Evolutionary conservation across 202 grass and related monocot species (phyloP), one percentile per base, ranked within the genome.

Genomic region (Setaria viridis): DNA sequence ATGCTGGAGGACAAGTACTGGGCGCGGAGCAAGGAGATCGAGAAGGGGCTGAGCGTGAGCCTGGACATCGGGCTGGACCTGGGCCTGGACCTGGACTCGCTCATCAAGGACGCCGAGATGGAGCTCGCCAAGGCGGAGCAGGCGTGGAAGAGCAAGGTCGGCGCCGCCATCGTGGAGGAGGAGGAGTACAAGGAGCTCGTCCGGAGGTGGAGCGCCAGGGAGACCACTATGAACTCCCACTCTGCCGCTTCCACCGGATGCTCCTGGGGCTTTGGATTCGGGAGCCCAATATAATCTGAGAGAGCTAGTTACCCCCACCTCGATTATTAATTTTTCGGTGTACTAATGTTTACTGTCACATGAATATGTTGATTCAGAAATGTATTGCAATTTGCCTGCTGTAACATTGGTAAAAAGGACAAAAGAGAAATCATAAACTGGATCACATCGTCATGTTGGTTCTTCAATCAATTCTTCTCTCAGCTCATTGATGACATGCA

Each of bases 121-220:
- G 93, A 95, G 84, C 89, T 95, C 47, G 88, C 88, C 21, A 89
- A 89, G 82, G 90, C 93, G 3, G 91, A 90, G 86, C 89, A 93
- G 84, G 87, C 85, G 11, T 93, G 91, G 93, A 93, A 86, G 80
- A 95, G 89, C 80, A 93, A 89, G 88, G 79, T 90, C 54, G 95
- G 89, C 72, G 95, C 86, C 55, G 89, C 91, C 72, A 84, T 95
- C 4, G 55, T 98, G 0, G 93, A 98, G 88, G 92, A 91, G 54
- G 91, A 94, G 80, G 95, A 98, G 86, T 92, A 94, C 79, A 92
- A 94, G 87, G 93, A 98, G 33, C 83, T 98, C 25, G 43, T 91
- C 59, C 80, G 85, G 72, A 86, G 88, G 70, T 95, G 95, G 93
- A 78, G 83, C 82, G 55, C 74, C 15, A 74, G 74, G 32, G 89